Conservation (phyloP, 257 asterid species). For the Oldenlandia corymbosa region DNA sequence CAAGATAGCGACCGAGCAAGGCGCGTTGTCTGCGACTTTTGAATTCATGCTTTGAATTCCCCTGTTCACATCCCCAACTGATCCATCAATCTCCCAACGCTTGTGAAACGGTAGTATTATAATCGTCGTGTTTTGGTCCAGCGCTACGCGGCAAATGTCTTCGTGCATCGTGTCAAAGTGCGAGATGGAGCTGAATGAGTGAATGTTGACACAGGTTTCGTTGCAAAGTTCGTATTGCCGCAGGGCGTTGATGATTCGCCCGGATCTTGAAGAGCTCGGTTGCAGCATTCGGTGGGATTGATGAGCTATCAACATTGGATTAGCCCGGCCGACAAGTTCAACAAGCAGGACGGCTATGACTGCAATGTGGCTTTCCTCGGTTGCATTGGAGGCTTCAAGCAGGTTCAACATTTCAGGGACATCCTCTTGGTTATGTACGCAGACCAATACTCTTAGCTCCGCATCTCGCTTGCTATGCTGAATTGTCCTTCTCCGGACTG, state of each 20-base stretch:
- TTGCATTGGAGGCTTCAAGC: slow-evolving; percentile 63
- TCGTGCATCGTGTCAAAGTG: slow-evolving; percentile 49
- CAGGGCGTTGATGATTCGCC: slow-evolving; percentile 58
- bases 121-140: slow-evolving; percentile 49
- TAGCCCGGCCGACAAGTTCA: slow-evolving; percentile 69
- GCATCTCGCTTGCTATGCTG: slow-evolving; percentile 48
- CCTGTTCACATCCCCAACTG: slow-evolving; percentile 43
- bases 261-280: slow-evolving; percentile 40
- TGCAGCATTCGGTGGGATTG: slow-evolving; percentile 43
- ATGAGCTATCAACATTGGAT: slow-evolving; percentile 63
- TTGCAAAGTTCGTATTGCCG: slow-evolving; percentile 59
- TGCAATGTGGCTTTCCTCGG: slow-evolving; percentile 47
- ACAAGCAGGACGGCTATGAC: slow-evolving; percentile 58
- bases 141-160: slow-evolving; percentile 49
- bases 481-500: slow-evolving; percentile 44
- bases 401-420: slow-evolving; percentile 56
- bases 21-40: slow-evolving; percentile 50
- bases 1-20: slow-evolving; percentile 64
- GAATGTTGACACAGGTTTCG: slow-evolving; percentile 45
- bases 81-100: slow-evolving; percentile 73
- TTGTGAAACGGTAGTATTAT: slow-evolving; percentile 71
- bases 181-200: slow-evolving; percentile 50
- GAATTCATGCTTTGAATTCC: slow-evolving; percentile 48
- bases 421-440: slow-evolving; percentile 53
- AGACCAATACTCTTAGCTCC: slow-evolving; percentile 54